Evolutionary conservation across 1,139 yeast genomes (phyloP), one percentile per base, ranked within the genome.

Genomic region (Pichia sp.): DNA sequence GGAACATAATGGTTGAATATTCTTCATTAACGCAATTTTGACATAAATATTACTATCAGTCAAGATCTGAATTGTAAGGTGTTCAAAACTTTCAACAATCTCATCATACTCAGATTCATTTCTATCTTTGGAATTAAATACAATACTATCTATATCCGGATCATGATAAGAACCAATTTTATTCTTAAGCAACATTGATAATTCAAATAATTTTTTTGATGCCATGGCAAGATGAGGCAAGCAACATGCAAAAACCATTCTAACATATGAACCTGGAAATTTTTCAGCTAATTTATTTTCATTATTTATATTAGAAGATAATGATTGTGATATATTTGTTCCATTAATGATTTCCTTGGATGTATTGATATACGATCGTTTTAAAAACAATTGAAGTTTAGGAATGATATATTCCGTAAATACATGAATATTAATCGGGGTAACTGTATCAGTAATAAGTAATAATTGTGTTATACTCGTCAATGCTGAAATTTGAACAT

Each of bases 331-430:
- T 11, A 37, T 33, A 27, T 38, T 44, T 10, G 32, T 25, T 4
- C 8, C 29, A 33, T 35, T 38, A 1, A n/a, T 11, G 8, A 32
- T 18, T 4, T 54, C 52, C 18, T 41, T 51, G 7, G 25, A 26
- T 3, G 36, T 27, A 7, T 34, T 45, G 1, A 54, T 36, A 41
- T 62, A 62, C 1, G 65, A 57, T 33, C 66, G 51, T 45, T 68
- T 67, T 36, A 77, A 60, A 27, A 85, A 65, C 8, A 66, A 64
- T 31, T 76, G 69, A 4, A 92, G 62, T 50, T 85, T 76, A 0
- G 97, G 97, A 11, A 88, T 63, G 28, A 92, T 70, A 61, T 88
- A 92, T 58, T 90, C 96, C 0, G 89, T 79, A 59, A 88, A 87
- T 7, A 89, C 68, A 42, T 80, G 75, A 28, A 79, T 83, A 61